Conservation (phyloP, 2,329 filamentous ascomycete species). For the Hypoxylon rubiginosum region DNA sequence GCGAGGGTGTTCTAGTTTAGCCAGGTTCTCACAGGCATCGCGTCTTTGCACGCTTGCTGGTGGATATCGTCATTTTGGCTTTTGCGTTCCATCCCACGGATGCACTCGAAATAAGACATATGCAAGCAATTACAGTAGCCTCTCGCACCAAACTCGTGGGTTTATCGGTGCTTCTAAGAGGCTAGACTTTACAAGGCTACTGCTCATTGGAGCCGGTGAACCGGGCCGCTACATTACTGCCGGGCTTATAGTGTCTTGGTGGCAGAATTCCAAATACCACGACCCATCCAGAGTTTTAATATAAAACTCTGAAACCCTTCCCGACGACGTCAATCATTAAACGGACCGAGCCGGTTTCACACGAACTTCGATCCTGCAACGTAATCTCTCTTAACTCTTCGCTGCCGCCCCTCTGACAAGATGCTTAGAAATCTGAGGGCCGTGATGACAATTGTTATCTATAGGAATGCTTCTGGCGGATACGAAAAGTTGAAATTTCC, state of each 20-base stretch:
- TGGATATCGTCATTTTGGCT: slow-evolving; percentile 4
- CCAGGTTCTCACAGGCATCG: neutral
- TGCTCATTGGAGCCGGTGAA: slow-evolving; percentile 21
- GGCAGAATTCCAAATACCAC: slow-evolving; percentile 38
- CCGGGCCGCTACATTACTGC: slow-evolving; percentile 26
- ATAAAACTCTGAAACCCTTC: slow-evolving; percentile 33
- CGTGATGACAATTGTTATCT: slow-evolving; percentile 27
- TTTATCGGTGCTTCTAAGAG: slow-evolving; percentile 24
- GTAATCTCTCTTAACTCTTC: slow-evolving; percentile 22
- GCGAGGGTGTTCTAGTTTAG: neutral
- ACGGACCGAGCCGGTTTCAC: slow-evolving; percentile 38
- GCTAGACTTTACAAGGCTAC: neutral
- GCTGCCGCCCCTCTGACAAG: slow-evolving; percentile 22
- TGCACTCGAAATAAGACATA: neutral
- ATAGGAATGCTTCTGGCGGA: slow-evolving; percentile 6
- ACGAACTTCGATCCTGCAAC: slow-evolving; percentile 19
- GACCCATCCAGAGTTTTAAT: slow-evolving; percentile 26
- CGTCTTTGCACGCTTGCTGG: slow-evolving; percentile 2
- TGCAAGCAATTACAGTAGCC: slow-evolving; percentile 12
- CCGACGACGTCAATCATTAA: slow-evolving; percentile 25
- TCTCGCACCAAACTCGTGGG: slow-evolving; percentile 19
- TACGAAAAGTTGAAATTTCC: neutral
- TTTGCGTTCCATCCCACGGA: slow-evolving; percentile 14
- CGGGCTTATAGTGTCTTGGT: slow-evolving; percentile 20
- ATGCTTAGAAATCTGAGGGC: slow-evolving; percentile 31